phyloP scores from a whole-genome alignment of 805 yeast genomes.

The Saitoella complicata region DNA sequence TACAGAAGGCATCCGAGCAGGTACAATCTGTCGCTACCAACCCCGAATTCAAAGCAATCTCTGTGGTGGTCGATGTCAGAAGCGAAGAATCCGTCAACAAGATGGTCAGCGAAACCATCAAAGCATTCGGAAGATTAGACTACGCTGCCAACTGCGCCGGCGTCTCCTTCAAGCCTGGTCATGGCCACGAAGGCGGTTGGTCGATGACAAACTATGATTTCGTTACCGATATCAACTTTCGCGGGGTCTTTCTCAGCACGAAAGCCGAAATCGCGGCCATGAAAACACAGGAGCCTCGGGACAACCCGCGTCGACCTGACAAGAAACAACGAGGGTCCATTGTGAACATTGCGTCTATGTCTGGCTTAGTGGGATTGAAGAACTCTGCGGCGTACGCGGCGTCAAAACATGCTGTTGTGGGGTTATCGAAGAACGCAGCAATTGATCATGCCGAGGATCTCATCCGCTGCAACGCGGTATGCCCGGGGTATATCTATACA shows the following conservation, averaged over 20 bases:
- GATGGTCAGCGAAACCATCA: no score
- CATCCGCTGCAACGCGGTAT: slow-evolving; percentile 37
- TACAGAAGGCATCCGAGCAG: no score
- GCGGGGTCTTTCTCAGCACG: slow-evolving; percentile 22
- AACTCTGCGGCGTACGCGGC: slow-evolving; percentile 22
- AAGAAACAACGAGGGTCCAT: slow-evolving; percentile 16
- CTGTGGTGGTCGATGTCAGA: no score
- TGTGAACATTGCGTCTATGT: slow-evolving; percentile 24
- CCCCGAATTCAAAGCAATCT: no score
- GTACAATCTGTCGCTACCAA: no score
- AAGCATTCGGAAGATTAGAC: slow-evolving; percentile 23
- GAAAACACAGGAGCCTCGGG: slow-evolving; percentile 19
- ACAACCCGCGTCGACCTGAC: slow-evolving; percentile 12
- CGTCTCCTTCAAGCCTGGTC: slow-evolving; percentile 26
- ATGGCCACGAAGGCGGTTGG: slow-evolving; percentile 16
- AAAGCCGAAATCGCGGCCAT: slow-evolving; percentile 21
- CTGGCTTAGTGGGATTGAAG: slow-evolving; percentile 20
- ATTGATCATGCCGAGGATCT: slow-evolving; percentile 44
- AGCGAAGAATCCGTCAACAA: no score
- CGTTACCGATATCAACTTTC: slow-evolving; percentile 21
- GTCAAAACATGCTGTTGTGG: slow-evolving; percentile 24
- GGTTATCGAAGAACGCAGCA: slow-evolving; percentile 28
- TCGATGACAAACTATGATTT: slow-evolving; percentile 22
- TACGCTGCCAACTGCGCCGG: slow-evolving; percentile 84
- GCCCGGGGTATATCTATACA: slow-evolving; percentile 45